Conservation (phyloP, 2,329 filamentous ascomycete species). For the Aureobasidium sp. region DNA sequence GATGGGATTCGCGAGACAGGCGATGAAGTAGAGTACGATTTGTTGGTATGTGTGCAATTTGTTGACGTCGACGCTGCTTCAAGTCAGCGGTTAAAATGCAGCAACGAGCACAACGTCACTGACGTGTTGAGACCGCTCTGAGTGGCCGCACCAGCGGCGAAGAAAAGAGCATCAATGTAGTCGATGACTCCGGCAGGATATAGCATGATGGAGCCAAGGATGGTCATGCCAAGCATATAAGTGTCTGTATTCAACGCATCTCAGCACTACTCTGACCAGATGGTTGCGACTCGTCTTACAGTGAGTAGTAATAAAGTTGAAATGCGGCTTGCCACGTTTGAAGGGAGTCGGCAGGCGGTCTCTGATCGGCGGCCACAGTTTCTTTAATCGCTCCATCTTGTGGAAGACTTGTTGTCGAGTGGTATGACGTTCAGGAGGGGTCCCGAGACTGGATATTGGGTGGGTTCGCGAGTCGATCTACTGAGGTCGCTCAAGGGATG, state of each 20-base stretch:
- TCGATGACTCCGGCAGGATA: conserved; percentile 57
- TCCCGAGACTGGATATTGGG: background rate
- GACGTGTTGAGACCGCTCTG: conserved; percentile 87
- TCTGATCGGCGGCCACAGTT: conserved; percentile 20
- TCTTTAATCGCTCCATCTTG: conserved; percentile 20
- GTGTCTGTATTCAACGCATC: conserved; percentile 49
- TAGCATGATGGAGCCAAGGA: conserved; percentile 71
- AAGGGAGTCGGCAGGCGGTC: conserved; percentile 18
- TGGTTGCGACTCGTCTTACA: conserved; percentile 47
- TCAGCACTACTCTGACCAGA: background rate
- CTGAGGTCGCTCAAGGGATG: too few relatives aligned
- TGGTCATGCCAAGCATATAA: conserved; percentile 67
- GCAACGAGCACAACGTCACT: conserved; percentile 17
- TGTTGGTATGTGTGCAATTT: conserved; percentile 43
- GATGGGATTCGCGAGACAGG: conserved; percentile 74
- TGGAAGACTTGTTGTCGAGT: background rate
- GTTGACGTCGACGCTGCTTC: conserved; percentile 42
- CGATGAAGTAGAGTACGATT: conserved; percentile 61
- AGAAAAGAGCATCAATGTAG: conserved; percentile 87
- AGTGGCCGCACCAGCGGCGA: conserved; percentile 76
- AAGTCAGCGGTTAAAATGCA: conserved; percentile 15
- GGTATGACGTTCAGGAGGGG: background rate
- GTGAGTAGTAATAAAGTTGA: conserved; percentile 76
- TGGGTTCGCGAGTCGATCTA: too few relatives aligned
- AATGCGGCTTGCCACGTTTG: conserved; percentile 47